Evolutionary conservation across 1,284 basidiomycete species (phyloP).

Genomic region (Athelia sp.): DNA sequence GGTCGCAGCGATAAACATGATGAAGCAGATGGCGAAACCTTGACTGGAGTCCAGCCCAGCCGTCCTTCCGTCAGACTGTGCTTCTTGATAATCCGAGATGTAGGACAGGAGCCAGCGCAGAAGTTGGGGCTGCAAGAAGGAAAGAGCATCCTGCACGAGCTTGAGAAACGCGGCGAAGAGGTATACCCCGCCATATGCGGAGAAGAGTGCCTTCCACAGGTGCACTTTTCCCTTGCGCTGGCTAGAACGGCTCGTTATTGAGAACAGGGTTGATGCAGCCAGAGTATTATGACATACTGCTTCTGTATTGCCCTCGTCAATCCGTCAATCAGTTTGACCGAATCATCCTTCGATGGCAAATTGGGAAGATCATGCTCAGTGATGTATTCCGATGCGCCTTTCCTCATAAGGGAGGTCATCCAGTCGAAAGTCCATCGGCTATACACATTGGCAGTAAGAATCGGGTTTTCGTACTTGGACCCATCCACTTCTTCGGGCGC

Average conservation of each 20-base stretch:
- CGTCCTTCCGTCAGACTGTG: slow-evolving; percentile 27
- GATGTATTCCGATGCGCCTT: slow-evolving; percentile 58
- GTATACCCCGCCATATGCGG: slow-evolving; percentile 80
- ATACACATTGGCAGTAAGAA: slow-evolving; percentile 81
- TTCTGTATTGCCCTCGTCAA: slow-evolving; percentile 61
- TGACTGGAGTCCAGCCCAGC: slow-evolving; percentile 34
- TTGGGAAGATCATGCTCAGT: slow-evolving; percentile 76
- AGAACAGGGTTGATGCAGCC: neutral
- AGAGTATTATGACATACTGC: slow-evolving; percentile 36
- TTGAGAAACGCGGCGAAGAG: slow-evolving; percentile 66
- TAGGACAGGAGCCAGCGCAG: slow-evolving; percentile 79
- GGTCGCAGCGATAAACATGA: slow-evolving; percentile 80
- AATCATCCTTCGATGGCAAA: slow-evolving; percentile 66
- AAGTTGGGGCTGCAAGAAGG: slow-evolving; percentile 88
- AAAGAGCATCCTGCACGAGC: slow-evolving; percentile 72
- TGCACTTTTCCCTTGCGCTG: slow-evolving; percentile 14
- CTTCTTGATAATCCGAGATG: slow-evolving; percentile 70
- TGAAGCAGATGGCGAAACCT: slow-evolving; percentile 71
- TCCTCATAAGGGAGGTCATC: slow-evolving; percentile 76
- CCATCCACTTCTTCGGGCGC: slow-evolving; percentile 57
- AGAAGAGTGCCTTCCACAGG: slow-evolving; percentile 68
- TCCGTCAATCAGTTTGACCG: slow-evolving; percentile 61
- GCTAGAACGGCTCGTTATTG: neutral
- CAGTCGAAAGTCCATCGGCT: slow-evolving; percentile 73
- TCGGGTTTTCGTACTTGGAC: slow-evolving; percentile 62